Evolutionary conservation across 75 land plant genomes (phyloP).

Genomic region (Sequoiadendron giganteum): DNA sequence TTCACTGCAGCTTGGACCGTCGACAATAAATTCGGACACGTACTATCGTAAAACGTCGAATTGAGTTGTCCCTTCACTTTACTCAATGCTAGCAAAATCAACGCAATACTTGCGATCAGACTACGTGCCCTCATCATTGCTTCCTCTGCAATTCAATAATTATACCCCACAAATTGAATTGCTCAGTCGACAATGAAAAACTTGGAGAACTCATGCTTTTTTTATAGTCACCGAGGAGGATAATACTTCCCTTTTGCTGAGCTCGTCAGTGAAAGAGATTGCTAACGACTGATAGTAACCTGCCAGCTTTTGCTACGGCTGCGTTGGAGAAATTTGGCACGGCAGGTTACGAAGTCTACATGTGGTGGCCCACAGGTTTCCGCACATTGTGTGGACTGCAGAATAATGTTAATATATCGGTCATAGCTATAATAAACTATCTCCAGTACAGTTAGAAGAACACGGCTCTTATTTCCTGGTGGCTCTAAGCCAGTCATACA

Average conservation of each 20-base stretch:
- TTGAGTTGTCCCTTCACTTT: conserved; percentile 18
- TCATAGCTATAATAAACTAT: no score
- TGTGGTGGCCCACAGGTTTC: not conserved
- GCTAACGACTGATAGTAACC: no score
- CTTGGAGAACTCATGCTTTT: not conserved
- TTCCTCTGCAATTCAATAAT: not conserved
- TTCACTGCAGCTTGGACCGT: conserved; percentile 25
- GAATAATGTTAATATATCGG: no score
- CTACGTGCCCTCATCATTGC: not conserved
- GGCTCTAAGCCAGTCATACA: not conserved
- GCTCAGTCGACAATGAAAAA: not conserved
- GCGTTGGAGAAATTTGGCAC: not conserved
- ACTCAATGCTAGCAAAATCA: not conserved
- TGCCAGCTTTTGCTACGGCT: not conserved
- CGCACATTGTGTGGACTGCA: no score
- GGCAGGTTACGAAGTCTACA: not conserved
- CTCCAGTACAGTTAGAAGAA: no score
- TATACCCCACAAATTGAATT: not conserved
- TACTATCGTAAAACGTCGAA: conserved; percentile 14
- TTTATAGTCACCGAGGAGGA: not conserved
- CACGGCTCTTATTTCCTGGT: not conserved
- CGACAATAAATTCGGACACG: conserved; percentile 20
- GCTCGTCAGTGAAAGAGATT: no score
- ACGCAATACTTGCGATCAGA: not conserved
- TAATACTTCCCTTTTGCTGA: not conserved